Evolutionary conservation across 345 rosid genomes (phyloP).

Genomic region (Carallia pectinifolia): DNA sequence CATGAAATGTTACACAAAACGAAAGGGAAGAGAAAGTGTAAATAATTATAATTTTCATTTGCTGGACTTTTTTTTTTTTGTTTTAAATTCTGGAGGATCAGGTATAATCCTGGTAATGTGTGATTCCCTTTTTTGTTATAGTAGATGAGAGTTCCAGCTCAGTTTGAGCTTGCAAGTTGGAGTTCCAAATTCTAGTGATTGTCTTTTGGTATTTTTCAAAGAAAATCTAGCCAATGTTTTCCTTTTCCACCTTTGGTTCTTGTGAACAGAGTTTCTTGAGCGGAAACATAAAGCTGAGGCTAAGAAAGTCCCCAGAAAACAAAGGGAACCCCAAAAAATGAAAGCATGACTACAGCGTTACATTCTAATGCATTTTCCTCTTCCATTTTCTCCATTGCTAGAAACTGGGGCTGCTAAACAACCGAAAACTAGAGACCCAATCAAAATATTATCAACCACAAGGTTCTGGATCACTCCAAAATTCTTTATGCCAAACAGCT

Average conservation of each 20-base stretch:
- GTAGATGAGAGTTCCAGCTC: too few species aligned
- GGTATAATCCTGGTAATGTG: too few species aligned
- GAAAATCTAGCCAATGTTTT: background rate
- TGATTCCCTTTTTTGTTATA: too few species aligned
- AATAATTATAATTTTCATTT: too few species aligned
- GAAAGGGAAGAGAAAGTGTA: too few species aligned
- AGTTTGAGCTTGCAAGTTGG: too few species aligned
- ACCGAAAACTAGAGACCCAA: conserved; percentile 81
- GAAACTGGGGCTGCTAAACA: conserved; percentile 63
- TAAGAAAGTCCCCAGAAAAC: conserved; percentile 52
- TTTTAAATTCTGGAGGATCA: too few species aligned
- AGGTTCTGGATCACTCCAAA: conserved; percentile 82
- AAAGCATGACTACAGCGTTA: conserved; percentile 62
- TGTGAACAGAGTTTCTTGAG: conserved; percentile 43
- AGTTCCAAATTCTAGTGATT: too few species aligned
- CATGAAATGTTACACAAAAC: too few species aligned
- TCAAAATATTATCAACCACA: conserved; percentile 67
- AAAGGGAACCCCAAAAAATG: conserved; percentile 65
- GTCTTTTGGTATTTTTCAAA: too few species aligned
- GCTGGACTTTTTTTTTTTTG: too few species aligned
- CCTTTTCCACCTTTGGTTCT: background rate
- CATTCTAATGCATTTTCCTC: conserved; percentile 61
- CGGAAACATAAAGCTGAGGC: conserved; percentile 52
- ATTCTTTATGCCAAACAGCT: conserved; percentile 68
- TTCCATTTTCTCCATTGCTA: conserved; percentile 33